Conservation (phyloP, 225 moss, liverwort and hornwort genomes). For the Takakia lepidozioides region DNA sequence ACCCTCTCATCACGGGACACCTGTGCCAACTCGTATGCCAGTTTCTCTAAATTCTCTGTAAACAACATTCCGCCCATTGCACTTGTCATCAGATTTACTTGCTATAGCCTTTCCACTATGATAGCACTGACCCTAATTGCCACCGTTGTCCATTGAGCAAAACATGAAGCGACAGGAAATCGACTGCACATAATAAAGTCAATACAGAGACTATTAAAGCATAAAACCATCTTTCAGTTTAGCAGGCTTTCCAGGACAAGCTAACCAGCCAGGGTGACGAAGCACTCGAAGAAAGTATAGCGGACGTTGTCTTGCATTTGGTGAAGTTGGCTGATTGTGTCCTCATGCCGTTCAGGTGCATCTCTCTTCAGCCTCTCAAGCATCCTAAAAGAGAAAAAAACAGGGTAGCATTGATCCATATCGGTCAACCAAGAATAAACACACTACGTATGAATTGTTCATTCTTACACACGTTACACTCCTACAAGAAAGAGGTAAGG, state of each 20-base stretch:
- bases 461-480: not conserved
- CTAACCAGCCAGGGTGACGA: constrained; percentile 79
- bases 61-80: not conserved
- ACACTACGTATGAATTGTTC: too few relatives aligned
- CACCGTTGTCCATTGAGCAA: too few relatives aligned
- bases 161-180: too few relatives aligned
- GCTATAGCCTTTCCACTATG: too few relatives aligned
- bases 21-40: constrained; percentile 63
- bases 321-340: constrained; percentile 64
- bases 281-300: constrained; percentile 88
- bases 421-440: too few relatives aligned
- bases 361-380: constrained; percentile 62
- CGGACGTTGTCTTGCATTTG: constrained; percentile 94
- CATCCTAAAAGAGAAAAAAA: constrained; percentile 50
- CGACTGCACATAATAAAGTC: too few relatives aligned
- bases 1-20: constrained; percentile 39
- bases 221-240: too few relatives aligned
- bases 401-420: too few relatives aligned
- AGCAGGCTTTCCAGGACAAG: not conserved
- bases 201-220: not conserved
- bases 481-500: not conserved
- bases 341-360: constrained; percentile 60
- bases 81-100: not conserved
- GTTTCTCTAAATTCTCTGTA: constrained; percentile 77
- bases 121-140: too few relatives aligned